Evolutionary conservation across 768 basidiomycete genomes (phyloP), one percentile per base, ranked within the genome.

Genomic region (Suillus bovinus): DNA sequence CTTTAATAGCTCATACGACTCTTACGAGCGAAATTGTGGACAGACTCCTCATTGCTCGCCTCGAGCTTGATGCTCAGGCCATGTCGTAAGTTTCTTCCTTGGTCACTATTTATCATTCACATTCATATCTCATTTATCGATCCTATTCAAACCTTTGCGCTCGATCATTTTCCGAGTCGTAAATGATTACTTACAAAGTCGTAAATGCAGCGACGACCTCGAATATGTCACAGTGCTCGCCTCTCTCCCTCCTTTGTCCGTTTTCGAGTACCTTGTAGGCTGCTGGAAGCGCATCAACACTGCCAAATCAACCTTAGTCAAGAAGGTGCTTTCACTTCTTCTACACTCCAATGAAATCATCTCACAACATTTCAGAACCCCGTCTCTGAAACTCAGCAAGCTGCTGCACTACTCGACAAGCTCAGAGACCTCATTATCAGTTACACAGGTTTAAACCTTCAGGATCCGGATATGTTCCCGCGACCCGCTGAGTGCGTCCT

Each of bases 401-500:
- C 91, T 36, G 74, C 84, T 13, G 74, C 71, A 33, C 74, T 84
- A n/a, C 79, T 94, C 24, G 91, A 94, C 47, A 93, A 88, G 73
- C 72, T 91, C 41, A 88, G 90, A n/a, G 84, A 90, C 61, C 81
- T 97, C 17, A 75, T 98, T 56, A 85, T 99, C 66, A 93, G 90
- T 61, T 97, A 97, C 76, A 85, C 89, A 13, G 96, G 95, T 6
- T 81, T 98, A 54, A 90, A 84, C 27, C 79, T 99, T 11, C 94
- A 96, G 76, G 95, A 96, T 63, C 92, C 96, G 1, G 88, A 87
- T 42, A 96, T 98, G 90, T 99, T 99, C 67, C 91, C 94, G 54
- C 93, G 97, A 67, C 96, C 95, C 11, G 60, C 75, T 59, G 83
- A 86, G 94, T 92, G 74, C 63, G 84, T 78, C 29, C 53, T 17